Conservation (phyloP, 768 basidiomycete genomes). For the Pseudohyphozyma bogoriensis region DNA sequence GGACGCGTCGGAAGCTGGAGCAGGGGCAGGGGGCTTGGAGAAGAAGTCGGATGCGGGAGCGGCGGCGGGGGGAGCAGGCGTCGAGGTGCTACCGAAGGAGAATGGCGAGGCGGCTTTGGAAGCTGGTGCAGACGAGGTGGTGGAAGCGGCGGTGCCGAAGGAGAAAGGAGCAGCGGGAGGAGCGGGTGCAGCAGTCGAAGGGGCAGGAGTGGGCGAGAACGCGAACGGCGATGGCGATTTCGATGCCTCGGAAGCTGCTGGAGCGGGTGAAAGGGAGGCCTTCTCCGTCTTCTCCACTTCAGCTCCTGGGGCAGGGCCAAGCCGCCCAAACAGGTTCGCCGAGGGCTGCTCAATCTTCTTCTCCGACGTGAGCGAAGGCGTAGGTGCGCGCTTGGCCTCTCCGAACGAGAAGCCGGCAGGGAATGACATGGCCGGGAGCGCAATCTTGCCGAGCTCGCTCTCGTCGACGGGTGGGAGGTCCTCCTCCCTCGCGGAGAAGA, state of each 20-base stretch:
- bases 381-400: too few species aligned
- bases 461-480: conserved; percentile 24
- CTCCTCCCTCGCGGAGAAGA: conserved; percentile 25
- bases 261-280: too few species aligned
- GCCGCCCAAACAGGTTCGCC: background rate
- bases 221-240: too few species aligned
- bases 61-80: conserved; percentile 5
- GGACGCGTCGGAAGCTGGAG: background rate
- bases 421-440: background rate
- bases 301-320: background rate
- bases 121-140: background rate
- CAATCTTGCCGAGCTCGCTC: conserved; percentile 1
- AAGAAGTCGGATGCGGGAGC: conserved; percentile 16
- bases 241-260: too few species aligned
- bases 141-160: background rate
- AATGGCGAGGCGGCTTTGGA: background rate
- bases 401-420: conserved; percentile 18
- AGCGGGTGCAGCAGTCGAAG: background rate
- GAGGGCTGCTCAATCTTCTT: conserved; percentile 1
- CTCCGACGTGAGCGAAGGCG: background rate
- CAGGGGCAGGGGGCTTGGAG: conserved; percentile 10
- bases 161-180: background rate
- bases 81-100: background rate
- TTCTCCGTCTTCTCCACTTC: too few species aligned
- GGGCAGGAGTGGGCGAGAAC: too few species aligned